Percentiles rank a stretch among this genome's conserved stretches.
These are phyloP conservation scores for Diversispora epigaea DNA, from an alignment of 192 early-diverging fungal genomes.

Conservation along the genomic window DNA sequence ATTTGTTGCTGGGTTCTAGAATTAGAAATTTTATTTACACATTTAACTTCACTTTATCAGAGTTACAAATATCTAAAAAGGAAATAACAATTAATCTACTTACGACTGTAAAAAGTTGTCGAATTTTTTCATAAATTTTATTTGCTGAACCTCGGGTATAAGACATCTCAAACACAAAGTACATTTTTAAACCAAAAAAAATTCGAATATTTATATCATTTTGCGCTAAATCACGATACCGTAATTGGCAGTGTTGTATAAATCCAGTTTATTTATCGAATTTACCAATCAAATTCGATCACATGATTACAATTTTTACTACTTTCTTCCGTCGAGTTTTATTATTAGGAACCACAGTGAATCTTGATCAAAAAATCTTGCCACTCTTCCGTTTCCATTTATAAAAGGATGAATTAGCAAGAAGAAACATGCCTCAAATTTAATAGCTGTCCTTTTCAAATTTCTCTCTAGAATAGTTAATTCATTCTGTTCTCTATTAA, in stretches of 20 bases:
- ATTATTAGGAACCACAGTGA: slow-evolving; percentile 25
- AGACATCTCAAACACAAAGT: background rate
- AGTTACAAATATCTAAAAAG: background rate
- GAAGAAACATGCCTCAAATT: slow-evolving; percentile 14
- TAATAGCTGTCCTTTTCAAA: slow-evolving; percentile 13
- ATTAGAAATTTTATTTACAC: background rate
- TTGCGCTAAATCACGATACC: too few relatives aligned
- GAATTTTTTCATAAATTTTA: slow-evolving; percentile 18
- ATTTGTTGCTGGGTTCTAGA: slow-evolving; percentile 27
- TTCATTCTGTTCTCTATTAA: slow-evolving; percentile 22
- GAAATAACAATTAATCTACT: background rate
- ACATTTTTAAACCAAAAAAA: too few relatives aligned
- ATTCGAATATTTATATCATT: too few relatives aligned
- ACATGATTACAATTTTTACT: too few relatives aligned
- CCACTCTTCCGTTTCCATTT: slow-evolving; percentile 31
- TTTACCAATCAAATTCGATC: too few relatives aligned
- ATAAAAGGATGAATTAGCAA: slow-evolving; percentile 18
- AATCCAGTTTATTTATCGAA: too few relatives aligned
- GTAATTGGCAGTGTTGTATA: too few relatives aligned
- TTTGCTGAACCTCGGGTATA: slow-evolving; percentile 8
- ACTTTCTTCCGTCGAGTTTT: too few relatives aligned
- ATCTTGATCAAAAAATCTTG: slow-evolving; percentile 29
- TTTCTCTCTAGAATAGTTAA: slow-evolving; percentile 17
- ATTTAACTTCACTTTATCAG: background rate
- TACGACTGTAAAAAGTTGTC: slow-evolving; percentile 26